These are phyloP conservation scores for Colletotrichum sp. DNA, from an alignment of 2,329 filamentous ascomycete genomes.

Conservation along the genomic window DNA sequence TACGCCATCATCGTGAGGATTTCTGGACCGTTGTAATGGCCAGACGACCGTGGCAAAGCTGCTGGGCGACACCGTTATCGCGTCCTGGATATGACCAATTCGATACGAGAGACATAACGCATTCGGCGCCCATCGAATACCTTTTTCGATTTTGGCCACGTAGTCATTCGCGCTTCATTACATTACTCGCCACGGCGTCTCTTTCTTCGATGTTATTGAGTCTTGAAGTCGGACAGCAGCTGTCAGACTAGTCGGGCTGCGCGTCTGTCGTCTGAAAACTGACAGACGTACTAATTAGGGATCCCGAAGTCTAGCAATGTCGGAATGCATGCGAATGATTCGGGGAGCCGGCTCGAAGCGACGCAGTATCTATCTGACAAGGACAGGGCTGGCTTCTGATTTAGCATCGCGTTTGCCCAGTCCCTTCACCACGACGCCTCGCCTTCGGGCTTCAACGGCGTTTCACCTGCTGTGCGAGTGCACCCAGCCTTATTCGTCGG, in stretches of 20 bases:
- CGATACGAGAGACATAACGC: background rate
- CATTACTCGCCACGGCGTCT: background rate
- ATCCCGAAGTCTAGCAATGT: background rate
- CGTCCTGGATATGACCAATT: background rate
- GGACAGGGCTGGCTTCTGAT: background rate
- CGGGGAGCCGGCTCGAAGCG: background rate
- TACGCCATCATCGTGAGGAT: background rate
- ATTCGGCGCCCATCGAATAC: background rate
- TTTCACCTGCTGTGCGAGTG: background rate
- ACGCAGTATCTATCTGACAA: background rate
- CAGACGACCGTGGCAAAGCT: background rate
- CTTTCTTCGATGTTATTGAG: background rate
- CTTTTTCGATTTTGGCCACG: background rate
- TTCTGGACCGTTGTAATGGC: background rate
- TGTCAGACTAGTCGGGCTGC: background rate
- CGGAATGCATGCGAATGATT: background rate
- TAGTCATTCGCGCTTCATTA: background rate
- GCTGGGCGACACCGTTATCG: background rate
- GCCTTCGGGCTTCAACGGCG: constrained; percentile 3
- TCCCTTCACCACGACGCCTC: background rate
- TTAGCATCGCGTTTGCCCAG: background rate
- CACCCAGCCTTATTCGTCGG: background rate
- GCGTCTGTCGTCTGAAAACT: background rate
- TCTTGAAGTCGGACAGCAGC: background rate
- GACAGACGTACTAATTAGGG: background rate